Conservation (phyloP, 257 asterid species). For the Penstemon davidsonii region DNA sequence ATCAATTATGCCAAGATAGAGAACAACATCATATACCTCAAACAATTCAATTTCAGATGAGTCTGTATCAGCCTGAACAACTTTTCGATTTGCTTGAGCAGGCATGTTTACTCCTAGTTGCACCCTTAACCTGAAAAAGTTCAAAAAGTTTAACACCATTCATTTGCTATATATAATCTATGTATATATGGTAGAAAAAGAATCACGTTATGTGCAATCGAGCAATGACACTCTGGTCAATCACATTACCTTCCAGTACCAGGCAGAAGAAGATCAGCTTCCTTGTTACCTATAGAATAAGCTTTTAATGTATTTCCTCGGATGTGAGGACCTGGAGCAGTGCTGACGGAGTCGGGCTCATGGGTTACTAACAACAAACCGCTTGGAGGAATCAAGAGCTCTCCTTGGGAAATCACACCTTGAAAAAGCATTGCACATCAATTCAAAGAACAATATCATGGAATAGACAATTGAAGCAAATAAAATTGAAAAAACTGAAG, state of each 20-base stretch:
- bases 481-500: neutral
- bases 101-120: conserved; percentile 99
- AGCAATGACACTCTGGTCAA: no score
- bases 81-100: conserved; percentile 79
- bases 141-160: neutral
- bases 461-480: neutral
- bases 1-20: conserved; percentile 87
- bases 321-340: conserved; percentile 23
- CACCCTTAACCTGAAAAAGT: conserved; percentile 73
- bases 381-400: conserved; percentile 17
- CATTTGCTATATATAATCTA: neutral
- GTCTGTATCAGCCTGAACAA: conserved; percentile 50
- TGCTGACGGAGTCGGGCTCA: conserved; percentile 20
- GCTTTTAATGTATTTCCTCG: conserved; percentile 29
- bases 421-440: neutral
- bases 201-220: no score
- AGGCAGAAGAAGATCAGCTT: conserved; percentile 24
- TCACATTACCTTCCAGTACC: conserved; percentile 26
- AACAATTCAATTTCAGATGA: conserved; percentile 72
- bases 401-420: conserved; percentile 22
- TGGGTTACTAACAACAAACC: conserved; percentile 29
- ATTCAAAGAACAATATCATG: neutral
- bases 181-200: no score
- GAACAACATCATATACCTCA: conserved; percentile 90
- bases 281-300: conserved; percentile 17